Evolutionary conservation across 2,329 filamentous ascomycete species (phyloP), one percentile per base, ranked within the genome.

Genomic region (Phaeomoniella chlamydospora): DNA sequence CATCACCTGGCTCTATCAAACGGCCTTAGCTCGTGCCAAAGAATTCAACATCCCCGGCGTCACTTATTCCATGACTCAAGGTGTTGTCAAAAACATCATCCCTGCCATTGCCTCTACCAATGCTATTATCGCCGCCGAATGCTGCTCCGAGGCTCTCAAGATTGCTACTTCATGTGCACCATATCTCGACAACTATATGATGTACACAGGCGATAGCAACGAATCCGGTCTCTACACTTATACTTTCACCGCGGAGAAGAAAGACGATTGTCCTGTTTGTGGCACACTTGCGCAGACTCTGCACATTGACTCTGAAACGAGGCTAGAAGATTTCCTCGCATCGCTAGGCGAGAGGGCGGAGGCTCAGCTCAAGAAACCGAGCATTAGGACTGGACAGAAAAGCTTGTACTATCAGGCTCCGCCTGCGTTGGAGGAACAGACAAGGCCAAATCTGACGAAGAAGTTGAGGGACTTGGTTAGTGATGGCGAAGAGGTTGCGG

Each of bases 81-180:
- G 90, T 38, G 92, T 96, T 2, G 85, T 98, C 49, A 98, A 98
- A 61, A 98, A 98, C 59, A 98, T 98, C 57, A 98, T 98, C 42
- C 90, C 90, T 0, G 92, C 90, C 17, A 98, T 98, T 50, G 90
- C 90, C 13, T 94, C 86, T 1, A 98, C 90, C 4, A 98, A 98
- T 54, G 88, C 90, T 39, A 90, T 98, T 48, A 82, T 98, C 44
- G 90, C 90, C 1, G 90, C 88, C 2, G 80, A 83, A 36, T 96
- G 88, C 59, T 96, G 90, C 59, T 96, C 94, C 45, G 90, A 98
- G 59, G 88, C 87, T 2, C 77, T 96, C 62, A 98, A 98, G 62
- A 83, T 98, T 43, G 82, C 80, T 30, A 93, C 84, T 11, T 75
- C 70, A 34, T 74, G 79, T 26, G 90, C 88, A 18, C 85, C 88